Conservation (phyloP, 257 asterid species). For the Thymus quinquecostatus region DNA sequence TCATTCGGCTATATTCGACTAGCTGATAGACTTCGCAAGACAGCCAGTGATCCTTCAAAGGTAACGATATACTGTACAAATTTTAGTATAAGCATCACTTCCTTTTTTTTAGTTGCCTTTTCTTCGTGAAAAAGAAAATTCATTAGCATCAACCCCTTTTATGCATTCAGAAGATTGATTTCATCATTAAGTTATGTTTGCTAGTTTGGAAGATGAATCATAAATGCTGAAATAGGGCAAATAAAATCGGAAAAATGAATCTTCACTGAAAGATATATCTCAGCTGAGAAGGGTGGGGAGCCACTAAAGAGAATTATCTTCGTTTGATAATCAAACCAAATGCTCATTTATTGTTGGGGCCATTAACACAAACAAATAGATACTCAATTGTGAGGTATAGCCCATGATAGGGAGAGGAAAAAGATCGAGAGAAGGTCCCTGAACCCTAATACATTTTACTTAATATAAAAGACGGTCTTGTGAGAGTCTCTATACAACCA, state of each 20-base stretch:
- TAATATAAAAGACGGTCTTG: background rate
- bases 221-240: background rate
- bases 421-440: background rate
- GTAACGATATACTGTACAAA: conserved; percentile 35
- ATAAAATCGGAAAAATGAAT: background rate
- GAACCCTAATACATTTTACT: background rate
- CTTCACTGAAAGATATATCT: background rate
- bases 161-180: background rate
- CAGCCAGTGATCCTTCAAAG: conserved; percentile 94
- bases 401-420: background rate
- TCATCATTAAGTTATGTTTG: conserved; percentile 3
- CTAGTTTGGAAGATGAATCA: conserved; percentile 8
- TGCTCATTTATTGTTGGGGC: background rate
- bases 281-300: background rate
- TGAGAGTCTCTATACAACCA: conserved; percentile 3
- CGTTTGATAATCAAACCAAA: conserved; percentile 2
- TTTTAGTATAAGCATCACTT: conserved; percentile 1
- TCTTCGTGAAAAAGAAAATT: background rate
- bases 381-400: conserved; percentile 4
- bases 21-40: conserved; percentile 75
- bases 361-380: background rate
- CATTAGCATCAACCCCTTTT: conserved; percentile 4
- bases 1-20: conserved; percentile 90
- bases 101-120: background rate
- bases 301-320: background rate